Evolutionary conservation across 257 asterid genomes (phyloP).

Genomic region (Lithospermum erythrorhizon): DNA sequence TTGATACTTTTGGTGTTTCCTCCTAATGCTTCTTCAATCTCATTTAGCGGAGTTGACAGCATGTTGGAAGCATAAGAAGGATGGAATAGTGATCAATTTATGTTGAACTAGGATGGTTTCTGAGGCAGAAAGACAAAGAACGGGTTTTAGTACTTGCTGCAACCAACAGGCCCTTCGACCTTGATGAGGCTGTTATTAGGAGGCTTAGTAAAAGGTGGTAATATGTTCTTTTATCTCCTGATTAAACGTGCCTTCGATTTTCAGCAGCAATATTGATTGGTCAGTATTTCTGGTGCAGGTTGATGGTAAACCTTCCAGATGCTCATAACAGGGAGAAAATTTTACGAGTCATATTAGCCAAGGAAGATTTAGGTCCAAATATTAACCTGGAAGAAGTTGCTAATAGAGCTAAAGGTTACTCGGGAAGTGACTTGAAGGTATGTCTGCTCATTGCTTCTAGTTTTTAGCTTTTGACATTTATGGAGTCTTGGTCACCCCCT

Average conservation of each 20-base stretch:
- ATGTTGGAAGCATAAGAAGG: slow-evolving; percentile 90
- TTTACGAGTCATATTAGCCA: slow-evolving; percentile 48
- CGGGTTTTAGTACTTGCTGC: slow-evolving; percentile 90
- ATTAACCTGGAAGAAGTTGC: slow-evolving; percentile 65
- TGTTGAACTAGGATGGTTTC: slow-evolving; percentile 89
- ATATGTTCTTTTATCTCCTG: background rate
- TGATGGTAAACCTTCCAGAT: slow-evolving; percentile 92
- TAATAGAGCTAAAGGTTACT: slow-evolving; percentile 75
- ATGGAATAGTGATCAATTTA: slow-evolving; percentile 83
- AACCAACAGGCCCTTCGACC: slow-evolving; percentile 90
- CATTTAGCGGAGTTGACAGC: slow-evolving; percentile 44
- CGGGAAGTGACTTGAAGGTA: slow-evolving; percentile 73
- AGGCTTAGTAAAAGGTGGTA: slow-evolving; percentile 79
- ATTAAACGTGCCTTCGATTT: background rate
- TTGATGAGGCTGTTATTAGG: slow-evolving; percentile 95
- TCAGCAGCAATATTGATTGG: background rate
- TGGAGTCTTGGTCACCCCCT: too few species aligned
- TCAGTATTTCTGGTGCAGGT: slow-evolving; percentile 30
- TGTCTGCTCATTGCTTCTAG: too few species aligned
- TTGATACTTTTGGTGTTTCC: too few species aligned
- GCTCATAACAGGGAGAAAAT: slow-evolving; percentile 67
- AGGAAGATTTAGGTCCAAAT: slow-evolving; percentile 59
- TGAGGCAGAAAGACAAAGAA: slow-evolving; percentile 82
- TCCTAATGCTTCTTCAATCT: too few species aligned
- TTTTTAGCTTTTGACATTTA: too few species aligned